Evolutionary conservation across 352 stramenopile genomes (phyloP).

Genomic region (Lagenidium sp.): DNA sequence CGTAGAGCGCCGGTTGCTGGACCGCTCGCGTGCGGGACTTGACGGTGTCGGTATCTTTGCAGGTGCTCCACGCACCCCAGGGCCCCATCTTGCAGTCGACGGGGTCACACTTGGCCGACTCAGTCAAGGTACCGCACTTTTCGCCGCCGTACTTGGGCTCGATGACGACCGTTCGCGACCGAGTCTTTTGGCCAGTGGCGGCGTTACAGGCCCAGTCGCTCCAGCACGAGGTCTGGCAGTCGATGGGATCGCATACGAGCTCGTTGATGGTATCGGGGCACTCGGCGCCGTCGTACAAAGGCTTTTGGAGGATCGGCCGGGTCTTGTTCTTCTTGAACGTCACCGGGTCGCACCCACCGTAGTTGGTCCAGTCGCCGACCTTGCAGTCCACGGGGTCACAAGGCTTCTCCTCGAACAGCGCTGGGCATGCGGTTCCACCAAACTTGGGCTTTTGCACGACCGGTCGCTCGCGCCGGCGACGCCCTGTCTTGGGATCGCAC

Average conservation of each 20-base stretch:
- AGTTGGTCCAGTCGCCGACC: slow-evolving; percentile 38
- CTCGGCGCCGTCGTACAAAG: slow-evolving; percentile 24
- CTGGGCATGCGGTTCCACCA: slow-evolving; percentile 21
- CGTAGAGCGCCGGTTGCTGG: background rate
- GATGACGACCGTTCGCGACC: slow-evolving; percentile 1
- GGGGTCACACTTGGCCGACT: slow-evolving; percentile 7
- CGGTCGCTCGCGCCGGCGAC: slow-evolving; percentile 25
- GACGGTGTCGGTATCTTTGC: background rate
- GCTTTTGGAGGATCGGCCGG: slow-evolving; percentile 15
- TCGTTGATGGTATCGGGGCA: slow-evolving; percentile 41
- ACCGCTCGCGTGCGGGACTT: slow-evolving; percentile 3
- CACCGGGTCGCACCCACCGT: slow-evolving; percentile 28
- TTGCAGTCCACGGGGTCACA: slow-evolving; percentile 38
- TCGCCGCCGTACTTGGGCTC: slow-evolving; percentile 6
- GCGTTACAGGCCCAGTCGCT: slow-evolving; percentile 4
- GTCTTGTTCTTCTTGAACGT: slow-evolving; percentile 45
- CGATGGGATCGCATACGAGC: slow-evolving; percentile 32
- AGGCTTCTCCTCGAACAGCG: slow-evolving; percentile 19
- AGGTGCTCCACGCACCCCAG: slow-evolving; percentile 1
- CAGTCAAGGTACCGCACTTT: background rate
- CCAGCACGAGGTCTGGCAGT: slow-evolving; percentile 27
- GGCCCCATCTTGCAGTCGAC: slow-evolving; percentile 9
- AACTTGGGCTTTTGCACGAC: slow-evolving; percentile 14
- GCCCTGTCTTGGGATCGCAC: slow-evolving; percentile 28
- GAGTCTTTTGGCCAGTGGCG: slow-evolving; percentile 2